These are phyloP conservation scores for Fusarium foetens DNA, from an alignment of 2,329 filamentous ascomycete genomes.

Conservation along the genomic window DNA sequence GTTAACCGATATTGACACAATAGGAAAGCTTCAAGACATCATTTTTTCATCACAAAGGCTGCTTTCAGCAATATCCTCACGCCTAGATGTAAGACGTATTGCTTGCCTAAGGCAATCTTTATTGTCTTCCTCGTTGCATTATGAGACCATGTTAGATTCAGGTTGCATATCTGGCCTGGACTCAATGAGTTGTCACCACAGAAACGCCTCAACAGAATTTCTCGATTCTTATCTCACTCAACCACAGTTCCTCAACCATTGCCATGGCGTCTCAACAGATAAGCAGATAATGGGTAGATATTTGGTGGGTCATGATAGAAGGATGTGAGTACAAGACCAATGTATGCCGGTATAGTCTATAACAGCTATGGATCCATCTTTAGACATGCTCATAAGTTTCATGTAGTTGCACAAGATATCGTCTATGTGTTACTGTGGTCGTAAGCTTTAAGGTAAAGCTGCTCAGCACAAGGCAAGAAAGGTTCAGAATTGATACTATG, in stretches of 20 bases:
- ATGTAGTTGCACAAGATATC: background rate
- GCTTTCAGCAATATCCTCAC: background rate
- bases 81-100: background rate
- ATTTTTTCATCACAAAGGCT: background rate
- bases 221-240: background rate
- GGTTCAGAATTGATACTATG: background rate
- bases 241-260: slow-evolving; percentile 2
- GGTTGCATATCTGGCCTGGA: background rate
- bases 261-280: background rate
- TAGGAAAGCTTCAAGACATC: background rate
- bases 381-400: background rate
- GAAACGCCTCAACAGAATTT: slow-evolving; percentile 18
- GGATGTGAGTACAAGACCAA: background rate
- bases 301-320: background rate
- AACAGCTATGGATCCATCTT: no score
- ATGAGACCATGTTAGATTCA: background rate
- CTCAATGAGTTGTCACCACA: background rate
- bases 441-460: no score
- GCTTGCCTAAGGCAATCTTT: background rate
- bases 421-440: background rate
- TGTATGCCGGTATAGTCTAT: background rate
- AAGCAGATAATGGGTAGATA: background rate
- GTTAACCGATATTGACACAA: background rate
- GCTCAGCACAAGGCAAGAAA: background rate
- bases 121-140: background rate